Conservation (phyloP, 495 filamentous ascomycete genomes). For the Hypoxylon rickii region DNA sequence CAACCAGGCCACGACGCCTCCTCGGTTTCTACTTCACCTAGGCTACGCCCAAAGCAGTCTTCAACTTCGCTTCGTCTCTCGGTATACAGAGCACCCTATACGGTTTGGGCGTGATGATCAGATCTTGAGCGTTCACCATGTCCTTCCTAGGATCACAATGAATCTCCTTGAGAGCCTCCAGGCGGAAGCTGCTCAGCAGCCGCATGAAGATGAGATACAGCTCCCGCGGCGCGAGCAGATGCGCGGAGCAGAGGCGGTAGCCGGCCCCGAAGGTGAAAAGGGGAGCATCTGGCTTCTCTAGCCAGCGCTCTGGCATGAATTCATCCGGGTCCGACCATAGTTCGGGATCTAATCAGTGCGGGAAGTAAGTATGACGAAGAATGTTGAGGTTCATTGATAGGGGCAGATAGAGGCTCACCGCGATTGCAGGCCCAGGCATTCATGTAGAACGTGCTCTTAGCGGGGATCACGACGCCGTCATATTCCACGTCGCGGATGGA, state of each 20-base stretch:
- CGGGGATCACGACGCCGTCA: conserved; percentile 58
- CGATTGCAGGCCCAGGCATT: conserved; percentile 71
- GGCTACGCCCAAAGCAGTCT: conserved; percentile 37
- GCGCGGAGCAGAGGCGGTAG: conserved; percentile 69
- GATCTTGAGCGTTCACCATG: conserved; percentile 59
- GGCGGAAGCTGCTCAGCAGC: conserved; percentile 61
- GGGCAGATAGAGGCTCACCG: conserved; percentile 45
- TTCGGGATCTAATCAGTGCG: conserved; percentile 49
- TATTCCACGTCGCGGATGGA: conserved; percentile 65
- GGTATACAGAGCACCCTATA: conserved; percentile 63
- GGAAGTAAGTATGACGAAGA: not conserved
- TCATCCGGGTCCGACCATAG: conserved; percentile 62
- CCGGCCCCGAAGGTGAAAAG: conserved; percentile 66
- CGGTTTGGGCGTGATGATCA: conserved; percentile 60
- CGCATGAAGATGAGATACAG: conserved; percentile 69
- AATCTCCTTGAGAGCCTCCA: conserved; percentile 53
- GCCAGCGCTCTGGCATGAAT: conserved; percentile 65
- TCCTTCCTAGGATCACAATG: conserved; percentile 61
- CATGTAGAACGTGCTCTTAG: conserved; percentile 64
- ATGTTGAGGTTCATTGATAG: not conserved
- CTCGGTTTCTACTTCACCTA: too few species aligned
- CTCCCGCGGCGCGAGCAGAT: conserved; percentile 65
- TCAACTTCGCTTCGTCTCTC: conserved; percentile 48
- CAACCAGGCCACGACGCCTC: too few species aligned
- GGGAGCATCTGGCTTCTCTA: conserved; percentile 65